These are phyloP conservation scores for Epichloe bromicola DNA, from an alignment of 2,329 filamentous ascomycete species.

Conservation along the genomic window DNA sequence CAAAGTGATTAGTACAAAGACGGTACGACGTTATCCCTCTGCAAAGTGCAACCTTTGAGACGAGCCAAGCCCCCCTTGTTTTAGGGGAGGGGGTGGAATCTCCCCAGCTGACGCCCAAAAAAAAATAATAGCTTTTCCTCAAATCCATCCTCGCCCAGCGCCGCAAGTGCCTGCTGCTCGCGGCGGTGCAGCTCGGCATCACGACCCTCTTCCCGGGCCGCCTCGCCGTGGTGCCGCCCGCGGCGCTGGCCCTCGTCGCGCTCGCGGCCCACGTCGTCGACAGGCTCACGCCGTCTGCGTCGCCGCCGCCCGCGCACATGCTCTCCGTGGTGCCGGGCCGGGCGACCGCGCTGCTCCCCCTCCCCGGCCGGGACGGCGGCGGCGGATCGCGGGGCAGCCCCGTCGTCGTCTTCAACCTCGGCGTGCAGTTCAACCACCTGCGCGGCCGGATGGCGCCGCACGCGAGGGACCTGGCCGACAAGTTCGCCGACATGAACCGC, in stretches of 20 bases:
- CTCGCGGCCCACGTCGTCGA: conserved; percentile 18
- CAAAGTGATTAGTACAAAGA: conserved; percentile 5
- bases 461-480: conserved; percentile 22
- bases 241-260: conserved; percentile 17
- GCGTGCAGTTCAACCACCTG: conserved; percentile 33
- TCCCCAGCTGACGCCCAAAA: neutral
- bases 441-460: conserved; percentile 35
- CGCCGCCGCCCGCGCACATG: conserved; percentile 7
- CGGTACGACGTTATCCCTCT: conserved; percentile 9
- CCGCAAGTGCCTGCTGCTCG: conserved; percentile 21
- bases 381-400: conserved; percentile 13
- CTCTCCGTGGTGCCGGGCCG: conserved; percentile 19
- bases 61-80: no score
- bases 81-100: no score
- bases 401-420: conserved; percentile 32
- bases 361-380: conserved; percentile 15
- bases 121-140: neutral
- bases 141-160: conserved; percentile 23
- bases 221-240: conserved; percentile 22
- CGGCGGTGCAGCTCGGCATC: conserved; percentile 21
- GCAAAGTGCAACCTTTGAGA: neutral
- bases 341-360: conserved; percentile 21
- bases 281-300: conserved; percentile 4
- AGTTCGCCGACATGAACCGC: conserved; percentile 26
- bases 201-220: conserved; percentile 20